Percentiles rank a stretch among this genome's conserved stretches.
Conservation (phyloP, 345 rosid species). For the Mallotus nudiflorus region DNA sequence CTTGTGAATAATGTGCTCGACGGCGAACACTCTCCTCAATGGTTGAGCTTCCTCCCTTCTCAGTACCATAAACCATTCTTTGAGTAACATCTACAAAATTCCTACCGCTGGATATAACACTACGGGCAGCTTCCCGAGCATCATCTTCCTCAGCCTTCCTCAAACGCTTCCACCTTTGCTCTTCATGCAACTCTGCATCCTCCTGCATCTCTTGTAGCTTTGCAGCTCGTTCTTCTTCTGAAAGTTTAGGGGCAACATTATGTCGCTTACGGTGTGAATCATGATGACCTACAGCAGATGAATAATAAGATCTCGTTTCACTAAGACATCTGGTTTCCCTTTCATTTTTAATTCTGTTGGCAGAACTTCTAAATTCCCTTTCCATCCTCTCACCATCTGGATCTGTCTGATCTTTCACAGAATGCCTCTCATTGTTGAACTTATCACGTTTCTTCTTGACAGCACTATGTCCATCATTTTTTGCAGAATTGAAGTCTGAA, state of each 20-base stretch:
- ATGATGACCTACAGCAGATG: slow-evolving; percentile 14
- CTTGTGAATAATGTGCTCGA: slow-evolving; percentile 72
- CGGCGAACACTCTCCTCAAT: slow-evolving; percentile 95
- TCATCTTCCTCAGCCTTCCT: slow-evolving; percentile 81
- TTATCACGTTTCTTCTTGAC: slow-evolving; percentile 37
- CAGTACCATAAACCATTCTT: slow-evolving; percentile 82
- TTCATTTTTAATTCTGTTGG: slow-evolving; percentile 5
- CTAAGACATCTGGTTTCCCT: background rate
- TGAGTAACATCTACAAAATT: slow-evolving; percentile 85
- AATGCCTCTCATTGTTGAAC: slow-evolving; percentile 33
- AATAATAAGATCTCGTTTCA: slow-evolving; percentile 15
- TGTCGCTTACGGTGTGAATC: slow-evolving; percentile 42
- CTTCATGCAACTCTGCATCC: slow-evolving; percentile 90
- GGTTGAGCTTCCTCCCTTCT: slow-evolving; percentile 85
- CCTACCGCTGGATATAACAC: slow-evolving; percentile 47
- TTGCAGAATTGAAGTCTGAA: slow-evolving; percentile 26
- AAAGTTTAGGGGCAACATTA: slow-evolving; percentile 52
- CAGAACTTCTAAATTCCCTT: slow-evolving; percentile 4
- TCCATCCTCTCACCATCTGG: slow-evolving; percentile 23
- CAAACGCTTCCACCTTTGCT: slow-evolving; percentile 88
- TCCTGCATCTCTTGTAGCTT: slow-evolving; percentile 74
- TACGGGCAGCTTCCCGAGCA: slow-evolving; percentile 55
- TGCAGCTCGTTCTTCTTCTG: slow-evolving; percentile 88
- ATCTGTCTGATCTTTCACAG: slow-evolving; percentile 29
- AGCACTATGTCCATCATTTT: slow-evolving; percentile 29